Evolutionary conservation across 2,329 filamentous ascomycete species (phyloP), one percentile per base, ranked within the genome.

Genomic region (Colletotrichum agaves): DNA sequence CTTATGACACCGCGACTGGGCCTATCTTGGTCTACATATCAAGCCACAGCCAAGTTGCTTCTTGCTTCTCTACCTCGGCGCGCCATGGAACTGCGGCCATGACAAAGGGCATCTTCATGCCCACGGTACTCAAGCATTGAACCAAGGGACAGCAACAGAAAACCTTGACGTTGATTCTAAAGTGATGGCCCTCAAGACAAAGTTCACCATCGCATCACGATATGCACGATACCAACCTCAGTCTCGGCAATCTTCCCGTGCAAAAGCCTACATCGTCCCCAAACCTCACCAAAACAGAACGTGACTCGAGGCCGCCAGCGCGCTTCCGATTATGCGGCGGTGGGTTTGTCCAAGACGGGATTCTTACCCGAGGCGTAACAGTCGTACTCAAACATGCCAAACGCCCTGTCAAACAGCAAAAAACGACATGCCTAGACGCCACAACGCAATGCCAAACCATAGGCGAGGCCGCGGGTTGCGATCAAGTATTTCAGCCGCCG

Each of bases 231-330:
- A 53, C 65, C 53, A 60, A 50, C 47, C 59, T 53, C 53, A 60
- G 60, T 65, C 55, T 65, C 65, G 65, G 65, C 65, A 64, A 68
- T 65, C 65, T 68, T 65, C 44, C 65, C 61, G 65, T 53, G n/a
- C 35, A 10, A 49, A 57, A 59, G 46, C 55, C 65, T 47, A 55
- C 61, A 53, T 59, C 47, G 41, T 55, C 65, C 61, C 65, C 53
- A 17, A 68, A 65, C 61, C 33, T 68, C 65, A 49, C 53, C 41
- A 65, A 65, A 55, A 50, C 47, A 53, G 44, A 67, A 33, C 53
- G 47, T 68, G 61, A 68, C 31, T 68, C 55, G 60, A 39, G 41
- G 19, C 47, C 46, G 23, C 64, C 63, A 56, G 61, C 63, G 46
- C 46, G 65, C n/a, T 67, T 53, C 53, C 53, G 61, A 60, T 56